phyloP scores from a whole-genome alignment of 176 grass and related monocot genomes.

The Rhynchospora pubera region DNA sequence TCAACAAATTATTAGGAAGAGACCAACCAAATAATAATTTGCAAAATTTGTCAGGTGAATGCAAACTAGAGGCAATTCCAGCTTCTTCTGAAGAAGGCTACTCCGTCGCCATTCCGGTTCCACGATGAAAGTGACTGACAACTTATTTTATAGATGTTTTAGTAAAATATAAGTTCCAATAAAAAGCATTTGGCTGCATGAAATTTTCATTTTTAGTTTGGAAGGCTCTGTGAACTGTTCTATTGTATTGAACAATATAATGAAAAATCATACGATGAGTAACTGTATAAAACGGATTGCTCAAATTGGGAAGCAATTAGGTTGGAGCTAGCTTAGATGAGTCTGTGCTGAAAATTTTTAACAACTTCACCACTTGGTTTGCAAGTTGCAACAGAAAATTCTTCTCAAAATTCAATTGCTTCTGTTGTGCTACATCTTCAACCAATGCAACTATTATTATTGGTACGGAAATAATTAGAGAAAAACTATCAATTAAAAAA shows the following conservation, averaged over 20 bases:
- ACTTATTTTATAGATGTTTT: background rate
- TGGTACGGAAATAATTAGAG: background rate
- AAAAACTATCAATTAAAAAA: background rate
- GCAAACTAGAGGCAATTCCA: slow-evolving; percentile 42
- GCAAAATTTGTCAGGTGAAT: slow-evolving; percentile 19
- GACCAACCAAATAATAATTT: background rate
- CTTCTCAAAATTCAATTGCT: background rate
- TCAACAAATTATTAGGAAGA: slow-evolving; percentile 30
- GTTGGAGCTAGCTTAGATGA: background rate
- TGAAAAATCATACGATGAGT: background rate
- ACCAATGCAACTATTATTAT: background rate
- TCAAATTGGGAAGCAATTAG: background rate
- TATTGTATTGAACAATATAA: background rate
- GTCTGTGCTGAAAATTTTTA: background rate
- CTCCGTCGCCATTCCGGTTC: slow-evolving; percentile 37
- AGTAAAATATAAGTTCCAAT: background rate
- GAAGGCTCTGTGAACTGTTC: background rate
- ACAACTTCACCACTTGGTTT: background rate
- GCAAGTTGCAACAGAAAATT: background rate
- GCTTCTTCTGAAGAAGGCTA: slow-evolving; percentile 33
- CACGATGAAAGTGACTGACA: slow-evolving; percentile 27
- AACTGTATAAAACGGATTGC: background rate
- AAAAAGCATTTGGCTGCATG: background rate
- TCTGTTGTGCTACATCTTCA: background rate
- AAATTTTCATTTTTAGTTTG: background rate